Evolutionary conservation across 805 yeast species (phyloP).

Genomic region (Saccharomycopsis javanensis): DNA sequence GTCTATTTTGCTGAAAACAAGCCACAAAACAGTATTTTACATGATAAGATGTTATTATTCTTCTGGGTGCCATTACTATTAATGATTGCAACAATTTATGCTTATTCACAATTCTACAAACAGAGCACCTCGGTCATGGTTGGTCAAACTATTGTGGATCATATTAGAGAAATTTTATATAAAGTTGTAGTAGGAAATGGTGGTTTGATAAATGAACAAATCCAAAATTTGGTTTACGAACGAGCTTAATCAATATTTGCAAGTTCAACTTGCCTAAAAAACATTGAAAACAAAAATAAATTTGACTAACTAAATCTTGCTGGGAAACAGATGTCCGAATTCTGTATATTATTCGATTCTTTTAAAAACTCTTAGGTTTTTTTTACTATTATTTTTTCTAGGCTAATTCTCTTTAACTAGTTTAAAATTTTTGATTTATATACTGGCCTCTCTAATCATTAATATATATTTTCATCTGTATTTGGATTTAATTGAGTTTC

Average conservation of each 20-base stretch:
- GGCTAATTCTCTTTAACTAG: too few species aligned
- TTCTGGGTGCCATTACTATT: conserved; percentile 83
- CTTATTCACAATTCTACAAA: conserved; percentile 26
- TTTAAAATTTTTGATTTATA: too few species aligned
- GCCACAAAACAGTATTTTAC: conserved; percentile 38
- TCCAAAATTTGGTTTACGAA: background rate
- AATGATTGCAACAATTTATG: conserved; percentile 40
- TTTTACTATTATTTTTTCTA: too few species aligned
- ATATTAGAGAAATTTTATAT: conserved; percentile 36
- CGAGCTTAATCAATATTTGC: background rate
- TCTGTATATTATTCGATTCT: too few species aligned
- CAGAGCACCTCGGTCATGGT: background rate
- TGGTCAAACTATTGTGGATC: conserved; percentile 29
- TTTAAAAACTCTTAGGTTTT: too few species aligned
- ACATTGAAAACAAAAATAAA: too few species aligned
- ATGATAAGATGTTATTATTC: conserved; percentile 77
- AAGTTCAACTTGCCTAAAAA: too few species aligned
- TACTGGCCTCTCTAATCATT: too few species aligned
- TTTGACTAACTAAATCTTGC: too few species aligned
- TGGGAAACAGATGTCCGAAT: too few species aligned
- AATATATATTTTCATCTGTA: too few species aligned
- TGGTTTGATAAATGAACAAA: conserved; percentile 23
- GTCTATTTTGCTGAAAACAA: conserved; percentile 19
- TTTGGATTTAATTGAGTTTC: too few species aligned
- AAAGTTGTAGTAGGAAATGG: conserved; percentile 43